Evolutionary conservation across 2,329 filamentous ascomycete genomes (phyloP), one percentile per base, ranked within the genome.

Genomic region (Colletotrichum musicola): DNA sequence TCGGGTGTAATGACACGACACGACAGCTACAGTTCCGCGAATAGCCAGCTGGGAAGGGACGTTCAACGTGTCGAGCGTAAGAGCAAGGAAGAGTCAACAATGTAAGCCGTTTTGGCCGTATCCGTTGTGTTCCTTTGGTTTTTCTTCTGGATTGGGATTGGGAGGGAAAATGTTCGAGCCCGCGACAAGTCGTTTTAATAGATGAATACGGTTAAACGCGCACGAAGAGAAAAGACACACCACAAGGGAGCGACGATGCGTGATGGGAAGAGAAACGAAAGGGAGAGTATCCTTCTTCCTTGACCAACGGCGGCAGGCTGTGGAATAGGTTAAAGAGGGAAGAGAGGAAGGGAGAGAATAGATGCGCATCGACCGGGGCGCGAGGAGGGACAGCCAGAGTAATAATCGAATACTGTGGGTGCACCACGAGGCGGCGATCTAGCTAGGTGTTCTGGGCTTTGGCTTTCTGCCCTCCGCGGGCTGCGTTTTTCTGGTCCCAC

Each of bases 1-100:
- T 64, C 13, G 27, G 30, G 27, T 70, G 60, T 50, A 56, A 64
- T 40, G 54, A 25, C 22, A 25, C 22, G 22, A 64, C 12, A 50
- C 22, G 22, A 64, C 12, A 50, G 35, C 22, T 25, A 46, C 55
- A 55, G 49, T 56, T 59, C 49, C 59, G 61, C 44, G 49, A 54
- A 62, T 65, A 56, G 56, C 55, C 42, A 65, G 66, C 60, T 44
- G 60, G 46, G 49, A 66, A 62, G 47, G 57, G 62, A 70, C 66
- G 61, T 62, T 70, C 66, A 70, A 70, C 66, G 69, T 71, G 66
- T 69, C 22, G 61, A 18, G 22, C 20, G 44, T 38, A 46, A 50
- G 40, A 35, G 57, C 18, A 25, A 60, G 22, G 22, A 25, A 25
- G 22, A 25, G 4, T 25, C 22, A 25, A 47, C 10, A 46, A 47